phyloP scores from a whole-genome alignment of 345 rosid genomes.

The Cardamine chenopodiifolia region DNA sequence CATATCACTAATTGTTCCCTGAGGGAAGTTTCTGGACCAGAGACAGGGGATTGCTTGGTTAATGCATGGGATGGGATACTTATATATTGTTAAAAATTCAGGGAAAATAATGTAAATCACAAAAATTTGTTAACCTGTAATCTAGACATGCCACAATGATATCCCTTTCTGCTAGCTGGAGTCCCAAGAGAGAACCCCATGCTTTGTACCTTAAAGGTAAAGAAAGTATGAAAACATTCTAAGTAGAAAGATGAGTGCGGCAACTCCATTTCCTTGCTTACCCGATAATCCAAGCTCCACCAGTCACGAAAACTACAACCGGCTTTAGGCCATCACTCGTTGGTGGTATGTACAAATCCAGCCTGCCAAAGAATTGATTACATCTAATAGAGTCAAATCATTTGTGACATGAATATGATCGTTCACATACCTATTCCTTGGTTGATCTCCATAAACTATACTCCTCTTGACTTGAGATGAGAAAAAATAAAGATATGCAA shows the following conservation, averaged over 20 bases:
- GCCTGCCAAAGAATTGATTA: constrained; percentile 46
- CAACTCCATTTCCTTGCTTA: constrained; percentile 38
- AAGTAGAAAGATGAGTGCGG: not conserved
- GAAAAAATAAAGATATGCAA: constrained; percentile 83
- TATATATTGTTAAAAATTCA: not conserved
- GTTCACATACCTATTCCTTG: constrained; percentile 79
- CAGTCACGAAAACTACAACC: constrained; percentile 90
- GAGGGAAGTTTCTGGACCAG: constrained; percentile 85
- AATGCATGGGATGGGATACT: not conserved
- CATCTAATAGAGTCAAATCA: not conserved
- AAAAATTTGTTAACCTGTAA: constrained; percentile 56
- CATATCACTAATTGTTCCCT: constrained; percentile 94
- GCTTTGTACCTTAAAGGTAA: constrained; percentile 75
- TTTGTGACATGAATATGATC: not conserved
- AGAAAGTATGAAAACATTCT: not conserved
- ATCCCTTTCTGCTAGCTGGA: constrained; percentile 91
- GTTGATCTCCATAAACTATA: constrained; percentile 91
- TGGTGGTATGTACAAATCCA: constrained; percentile 84
- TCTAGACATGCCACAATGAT: constrained; percentile 92
- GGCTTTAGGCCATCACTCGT: constrained; percentile 69
- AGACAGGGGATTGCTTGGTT: constrained; percentile 9
- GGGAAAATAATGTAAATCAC: not conserved
- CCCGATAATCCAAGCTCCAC: constrained; percentile 99
- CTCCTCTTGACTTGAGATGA: constrained; percentile 74
- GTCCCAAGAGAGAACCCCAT: constrained; percentile 97